phyloP scores from a whole-genome alignment of 352 stramenopile genomes.

The Phytophthora multivora region DNA sequence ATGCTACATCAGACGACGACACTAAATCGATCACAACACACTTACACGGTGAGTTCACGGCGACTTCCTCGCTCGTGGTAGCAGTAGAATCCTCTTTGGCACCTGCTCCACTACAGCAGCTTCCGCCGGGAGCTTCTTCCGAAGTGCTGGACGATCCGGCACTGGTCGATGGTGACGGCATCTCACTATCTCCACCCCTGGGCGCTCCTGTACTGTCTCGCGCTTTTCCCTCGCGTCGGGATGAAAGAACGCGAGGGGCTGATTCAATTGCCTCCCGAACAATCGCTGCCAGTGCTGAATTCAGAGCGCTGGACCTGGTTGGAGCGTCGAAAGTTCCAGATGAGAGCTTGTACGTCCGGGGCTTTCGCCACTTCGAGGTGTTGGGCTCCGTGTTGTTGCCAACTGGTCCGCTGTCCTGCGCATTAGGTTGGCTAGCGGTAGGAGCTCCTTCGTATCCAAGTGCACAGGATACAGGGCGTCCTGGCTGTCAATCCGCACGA shows the following conservation, averaged over 20 bases:
- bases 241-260: not conserved
- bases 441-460: not conserved
- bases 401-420: not conserved
- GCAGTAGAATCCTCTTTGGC: too few relatives aligned
- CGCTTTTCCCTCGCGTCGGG: not conserved
- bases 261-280: not conserved
- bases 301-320: not conserved
- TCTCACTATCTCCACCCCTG: not conserved
- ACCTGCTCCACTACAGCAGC: too few relatives aligned
- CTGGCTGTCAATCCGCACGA: not conserved
- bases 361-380: not conserved
- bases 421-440: not conserved
- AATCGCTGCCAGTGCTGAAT: not conserved
- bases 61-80: too few relatives aligned
- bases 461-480: not conserved
- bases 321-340: not conserved
- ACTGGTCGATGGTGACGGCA: not conserved
- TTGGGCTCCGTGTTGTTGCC: not conserved
- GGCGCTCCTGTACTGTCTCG: not conserved
- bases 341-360: not conserved
- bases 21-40: too few relatives aligned
- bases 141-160: not conserved
- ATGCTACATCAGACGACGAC: not conserved
- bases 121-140: not conserved
- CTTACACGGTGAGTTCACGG: too few relatives aligned